Percentiles rank a stretch among this genome's conserved stretches.
These are phyloP conservation scores for Petunia secreta DNA, from an alignment of 257 asterid genomes.

Conservation along the genomic window DNA sequence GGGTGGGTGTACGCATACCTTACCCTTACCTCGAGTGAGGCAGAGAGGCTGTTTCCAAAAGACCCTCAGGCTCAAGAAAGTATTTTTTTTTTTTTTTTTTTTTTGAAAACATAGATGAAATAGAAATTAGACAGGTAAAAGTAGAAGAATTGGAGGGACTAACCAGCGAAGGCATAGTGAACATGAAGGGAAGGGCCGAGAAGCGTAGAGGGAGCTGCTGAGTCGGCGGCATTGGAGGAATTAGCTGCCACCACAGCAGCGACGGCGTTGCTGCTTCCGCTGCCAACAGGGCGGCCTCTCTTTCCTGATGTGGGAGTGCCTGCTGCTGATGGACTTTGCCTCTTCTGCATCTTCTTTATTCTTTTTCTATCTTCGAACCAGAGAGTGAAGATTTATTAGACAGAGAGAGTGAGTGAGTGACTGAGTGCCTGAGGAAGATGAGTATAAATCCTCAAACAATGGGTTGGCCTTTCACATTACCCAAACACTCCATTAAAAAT, in stretches of 20 bases:
- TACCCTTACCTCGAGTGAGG: too few relatives aligned
- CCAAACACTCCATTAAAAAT: too few relatives aligned
- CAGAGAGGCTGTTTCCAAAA: too few relatives aligned
- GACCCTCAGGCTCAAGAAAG: too few relatives aligned
- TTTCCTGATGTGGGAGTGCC: constrained; percentile 44
- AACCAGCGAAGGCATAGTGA: constrained; percentile 89
- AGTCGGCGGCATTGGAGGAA: constrained; percentile 50
- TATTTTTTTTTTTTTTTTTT: too few relatives aligned
- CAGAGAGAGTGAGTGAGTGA: too few relatives aligned
- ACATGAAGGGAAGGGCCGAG: constrained; percentile 94
- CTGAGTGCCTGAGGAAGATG: too few relatives aligned
- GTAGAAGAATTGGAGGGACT: neutral
- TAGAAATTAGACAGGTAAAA: too few relatives aligned
- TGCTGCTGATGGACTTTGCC: constrained; percentile 37
- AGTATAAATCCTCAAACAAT: neutral
- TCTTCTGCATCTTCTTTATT: constrained; percentile 82
- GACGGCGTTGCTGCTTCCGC: constrained; percentile 58
- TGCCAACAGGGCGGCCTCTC: constrained; percentile 92
- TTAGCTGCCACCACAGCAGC: constrained; percentile 42
- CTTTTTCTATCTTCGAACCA: constrained; percentile 29
- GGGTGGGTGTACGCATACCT: too few relatives aligned
- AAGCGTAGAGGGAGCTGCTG: constrained; percentile 70
- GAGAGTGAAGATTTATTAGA: too few relatives aligned
- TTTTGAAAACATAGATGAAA: too few relatives aligned
- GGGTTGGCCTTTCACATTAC: constrained; percentile 15